A percentile compares a stretch with the other conserved stretches of the same genome.
Evolutionary conservation across 306 rosid genomes (phyloP).

Genomic region (Acacia acuminata): DNA sequence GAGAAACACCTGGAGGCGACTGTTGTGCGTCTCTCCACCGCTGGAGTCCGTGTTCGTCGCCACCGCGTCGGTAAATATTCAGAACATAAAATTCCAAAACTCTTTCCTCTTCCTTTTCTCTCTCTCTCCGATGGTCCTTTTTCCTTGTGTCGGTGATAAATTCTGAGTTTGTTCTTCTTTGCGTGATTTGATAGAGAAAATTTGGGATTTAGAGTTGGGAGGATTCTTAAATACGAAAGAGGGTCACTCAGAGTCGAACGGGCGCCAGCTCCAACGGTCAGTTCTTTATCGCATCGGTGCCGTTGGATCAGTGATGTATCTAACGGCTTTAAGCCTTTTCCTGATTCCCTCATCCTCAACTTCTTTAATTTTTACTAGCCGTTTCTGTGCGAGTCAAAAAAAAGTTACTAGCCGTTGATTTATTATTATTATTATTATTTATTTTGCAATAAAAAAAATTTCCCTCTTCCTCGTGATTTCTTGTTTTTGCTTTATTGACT

Average conservation of each 20-base stretch:
- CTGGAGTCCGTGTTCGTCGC: conserved; percentile 58
- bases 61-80: conserved; percentile 41
- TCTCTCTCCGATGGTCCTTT: background rate
- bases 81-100: background rate
- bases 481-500: background rate
- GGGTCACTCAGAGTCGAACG: background rate
- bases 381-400: conserved; percentile 7
- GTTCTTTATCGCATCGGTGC: background rate
- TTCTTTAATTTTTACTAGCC: conserved; percentile 37
- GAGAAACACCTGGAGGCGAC: conserved; percentile 70
- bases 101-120: background rate
- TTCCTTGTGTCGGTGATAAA: background rate
- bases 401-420: conserved; percentile 41
- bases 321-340: conserved; percentile 20
- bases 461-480: background rate
- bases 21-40: conserved; percentile 59
- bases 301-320: conserved; percentile 29
- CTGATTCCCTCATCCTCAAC: background rate
- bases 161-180: background rate
- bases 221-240: background rate
- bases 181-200: background rate
- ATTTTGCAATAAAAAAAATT: background rate
- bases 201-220: background rate
- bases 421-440: no score
- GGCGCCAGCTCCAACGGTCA: conserved; percentile 38